These are phyloP conservation scores for Ustilago hordei DNA, from an alignment of 1,284 basidiomycete genomes.

Conservation along the genomic window DNA sequence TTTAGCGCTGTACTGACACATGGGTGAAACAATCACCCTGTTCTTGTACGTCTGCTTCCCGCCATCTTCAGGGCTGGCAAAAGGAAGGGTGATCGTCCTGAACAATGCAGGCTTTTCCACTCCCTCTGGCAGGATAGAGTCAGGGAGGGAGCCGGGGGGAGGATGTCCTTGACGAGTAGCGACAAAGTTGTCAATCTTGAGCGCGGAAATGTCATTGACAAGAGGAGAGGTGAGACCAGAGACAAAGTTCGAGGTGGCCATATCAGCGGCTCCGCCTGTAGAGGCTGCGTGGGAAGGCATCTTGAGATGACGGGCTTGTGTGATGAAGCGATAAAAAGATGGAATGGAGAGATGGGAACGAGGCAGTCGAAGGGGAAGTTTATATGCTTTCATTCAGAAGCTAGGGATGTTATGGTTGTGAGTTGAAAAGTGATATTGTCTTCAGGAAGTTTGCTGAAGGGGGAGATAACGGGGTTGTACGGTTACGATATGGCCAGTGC, in stretches of 20 bases:
- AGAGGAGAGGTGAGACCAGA: constrained; percentile 40
- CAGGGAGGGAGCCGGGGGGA: constrained; percentile 58
- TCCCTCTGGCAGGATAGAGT: constrained; percentile 52
- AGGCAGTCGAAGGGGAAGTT: neutral
- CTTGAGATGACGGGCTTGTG: neutral
- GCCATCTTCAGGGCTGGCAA: constrained; percentile 17
- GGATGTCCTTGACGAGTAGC: constrained; percentile 40
- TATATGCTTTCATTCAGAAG: constrained; percentile 2
- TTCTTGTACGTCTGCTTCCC: constrained; percentile 60
- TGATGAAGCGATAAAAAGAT: neutral
- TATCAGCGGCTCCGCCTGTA: constrained; percentile 17
- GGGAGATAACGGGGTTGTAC: neutral
- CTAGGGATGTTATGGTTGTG: neutral
- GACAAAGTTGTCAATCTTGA: constrained; percentile 48
- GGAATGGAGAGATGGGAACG: neutral
- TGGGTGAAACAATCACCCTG: constrained; percentile 59
- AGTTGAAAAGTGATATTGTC: neutral
- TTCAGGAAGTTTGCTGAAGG: neutral
- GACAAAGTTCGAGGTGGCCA: constrained; percentile 43
- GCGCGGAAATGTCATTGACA: constrained; percentile 32
- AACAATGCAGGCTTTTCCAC: constrained; percentile 58
- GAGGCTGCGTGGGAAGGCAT: constrained; percentile 25
- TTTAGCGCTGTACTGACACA: constrained; percentile 64
- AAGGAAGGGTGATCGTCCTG: constrained; percentile 44
- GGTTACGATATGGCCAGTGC: neutral